Conservation (phyloP, 2,329 filamentous ascomycete species). For the Purpureocillium takamizusanense region DNA sequence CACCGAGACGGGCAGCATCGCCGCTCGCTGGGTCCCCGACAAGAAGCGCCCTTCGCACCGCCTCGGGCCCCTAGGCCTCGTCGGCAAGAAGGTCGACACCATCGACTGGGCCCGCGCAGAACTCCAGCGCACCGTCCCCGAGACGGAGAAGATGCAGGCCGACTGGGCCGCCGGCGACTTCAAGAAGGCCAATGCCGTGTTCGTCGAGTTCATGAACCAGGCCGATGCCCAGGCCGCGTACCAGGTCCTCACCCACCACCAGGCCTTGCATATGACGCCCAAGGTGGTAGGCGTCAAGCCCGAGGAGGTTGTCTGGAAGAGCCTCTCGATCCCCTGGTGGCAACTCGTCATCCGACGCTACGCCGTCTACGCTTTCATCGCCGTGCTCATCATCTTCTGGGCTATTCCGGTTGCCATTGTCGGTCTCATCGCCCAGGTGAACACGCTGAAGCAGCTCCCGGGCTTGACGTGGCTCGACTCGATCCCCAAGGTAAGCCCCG, state of each 20-base stretch:
- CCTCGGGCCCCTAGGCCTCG: conserved; percentile 52
- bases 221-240: conserved; percentile 77
- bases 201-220: conserved; percentile 82
- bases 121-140: conserved; percentile 46
- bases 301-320: conserved; percentile 77
- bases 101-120: conserved; percentile 71
- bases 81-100: conserved; percentile 65
- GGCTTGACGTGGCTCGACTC: conserved; percentile 67
- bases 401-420: conserved; percentile 67
- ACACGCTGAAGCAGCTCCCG: conserved; percentile 54
- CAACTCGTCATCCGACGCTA: conserved; percentile 63
- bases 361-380: conserved; percentile 55
- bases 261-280: conserved; percentile 74
- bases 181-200: conserved; percentile 63
- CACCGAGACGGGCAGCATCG: conserved; percentile 55
- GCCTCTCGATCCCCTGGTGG: conserved; percentile 62
- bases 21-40: conserved; percentile 56
- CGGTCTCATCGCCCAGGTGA: conserved; percentile 76
- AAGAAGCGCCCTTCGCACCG: conserved; percentile 65
- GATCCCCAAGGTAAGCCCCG: conserved; percentile 43
- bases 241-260: conserved; percentile 74
- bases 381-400: conserved; percentile 78
- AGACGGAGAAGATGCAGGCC: conserved; percentile 56
- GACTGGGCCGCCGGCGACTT: conserved; percentile 55
- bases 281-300: conserved; percentile 77